Conservation (phyloP, 257 asterid species). For the Solanum peruvianum region DNA sequence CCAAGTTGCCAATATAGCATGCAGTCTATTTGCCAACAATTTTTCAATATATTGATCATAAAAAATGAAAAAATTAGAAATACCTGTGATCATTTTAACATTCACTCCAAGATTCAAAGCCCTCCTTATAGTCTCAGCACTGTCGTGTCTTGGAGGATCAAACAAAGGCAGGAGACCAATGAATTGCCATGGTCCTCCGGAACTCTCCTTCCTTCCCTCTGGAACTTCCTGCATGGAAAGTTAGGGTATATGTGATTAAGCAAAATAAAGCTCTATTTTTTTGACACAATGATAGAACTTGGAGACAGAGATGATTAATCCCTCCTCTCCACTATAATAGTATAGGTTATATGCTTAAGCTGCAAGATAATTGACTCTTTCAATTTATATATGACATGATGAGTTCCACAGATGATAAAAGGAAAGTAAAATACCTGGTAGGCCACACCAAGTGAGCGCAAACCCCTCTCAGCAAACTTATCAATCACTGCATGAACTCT, state of each 20-base stretch:
- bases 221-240: slow-evolving; percentile 29
- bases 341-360: background rate
- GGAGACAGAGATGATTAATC: background rate
- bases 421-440: slow-evolving; percentile 25
- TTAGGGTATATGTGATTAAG: background rate
- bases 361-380: background rate
- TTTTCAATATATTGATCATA: background rate
- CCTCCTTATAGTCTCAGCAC: slow-evolving; percentile 44
- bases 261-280: background rate
- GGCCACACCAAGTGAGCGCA: slow-evolving; percentile 43
- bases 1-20: background rate
- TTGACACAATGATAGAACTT: background rate
- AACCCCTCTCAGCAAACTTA: slow-evolving; percentile 44
- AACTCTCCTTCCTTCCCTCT: slow-evolving; percentile 39
- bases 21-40: background rate
- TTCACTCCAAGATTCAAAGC: slow-evolving; percentile 44
- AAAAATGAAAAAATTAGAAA: background rate
- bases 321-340: background rate
- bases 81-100: slow-evolving; percentile 45
- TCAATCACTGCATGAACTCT: slow-evolving; percentile 40
- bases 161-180: slow-evolving; percentile 38
- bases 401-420: background rate
- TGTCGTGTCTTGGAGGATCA: slow-evolving; percentile 45
- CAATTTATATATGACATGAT: background rate
- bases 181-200: slow-evolving; percentile 44